These are phyloP conservation scores for Puccinia sorghi DNA, from an alignment of 1,284 basidiomycete genomes.

Conservation along the genomic window DNA sequence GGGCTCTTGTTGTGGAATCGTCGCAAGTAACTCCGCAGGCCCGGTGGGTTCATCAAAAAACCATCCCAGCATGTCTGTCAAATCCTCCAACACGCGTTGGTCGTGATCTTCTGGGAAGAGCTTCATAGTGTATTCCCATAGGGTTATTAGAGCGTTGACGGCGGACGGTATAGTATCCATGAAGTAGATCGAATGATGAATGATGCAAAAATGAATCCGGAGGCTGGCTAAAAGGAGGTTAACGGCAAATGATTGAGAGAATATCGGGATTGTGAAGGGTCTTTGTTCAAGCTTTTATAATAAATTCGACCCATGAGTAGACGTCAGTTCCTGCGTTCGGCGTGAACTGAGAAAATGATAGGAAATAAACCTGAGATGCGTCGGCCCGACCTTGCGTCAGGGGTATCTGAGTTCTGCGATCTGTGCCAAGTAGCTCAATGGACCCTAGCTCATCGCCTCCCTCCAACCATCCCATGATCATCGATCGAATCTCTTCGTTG, in stretches of 20 bases:
- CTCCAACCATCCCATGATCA: slow-evolving; percentile 24
- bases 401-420: slow-evolving; percentile 48
- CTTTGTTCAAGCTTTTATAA: slow-evolving; percentile 41
- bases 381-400: slow-evolving; percentile 1
- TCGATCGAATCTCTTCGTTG: slow-evolving; percentile 46
- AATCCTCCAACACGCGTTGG: slow-evolving; percentile 25
- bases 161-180: slow-evolving; percentile 39
- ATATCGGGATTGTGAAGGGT: slow-evolving; percentile 45
- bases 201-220: slow-evolving; percentile 26
- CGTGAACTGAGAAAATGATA: background rate
- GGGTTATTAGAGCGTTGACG: slow-evolving; percentile 32
- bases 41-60: slow-evolving; percentile 22
- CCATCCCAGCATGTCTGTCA: slow-evolving; percentile 33
- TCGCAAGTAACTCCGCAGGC: background rate
- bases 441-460: background rate
- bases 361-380: slow-evolving; percentile 16
- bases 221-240: slow-evolving; percentile 37
- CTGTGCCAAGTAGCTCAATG: slow-evolving; percentile 34
- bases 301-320: background rate
- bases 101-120: slow-evolving; percentile 29
- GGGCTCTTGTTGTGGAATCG: background rate
- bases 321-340: slow-evolving; percentile 2
- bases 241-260: slow-evolving; percentile 33
- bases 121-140: slow-evolving; percentile 43
- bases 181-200: slow-evolving; percentile 44